These are phyloP conservation scores for Plasmopara viticola DNA, from an alignment of 352 stramenopile species.

Conservation along the genomic window DNA sequence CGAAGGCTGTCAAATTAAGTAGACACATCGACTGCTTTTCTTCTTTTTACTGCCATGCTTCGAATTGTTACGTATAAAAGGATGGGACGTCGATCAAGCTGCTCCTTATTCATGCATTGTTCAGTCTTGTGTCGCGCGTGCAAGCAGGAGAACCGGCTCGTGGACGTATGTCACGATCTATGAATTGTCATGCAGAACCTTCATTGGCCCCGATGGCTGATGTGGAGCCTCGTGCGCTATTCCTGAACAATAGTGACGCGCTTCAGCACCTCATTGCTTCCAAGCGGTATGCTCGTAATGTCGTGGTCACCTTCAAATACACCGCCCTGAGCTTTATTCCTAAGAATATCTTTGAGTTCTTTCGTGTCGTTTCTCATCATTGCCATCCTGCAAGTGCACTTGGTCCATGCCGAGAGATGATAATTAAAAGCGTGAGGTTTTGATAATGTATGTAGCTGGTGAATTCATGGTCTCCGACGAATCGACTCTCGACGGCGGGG, in stretches of 20 bases:
- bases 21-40: no score
- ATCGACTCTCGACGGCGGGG: conserved; percentile 63
- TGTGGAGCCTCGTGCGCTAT: conserved; percentile 36
- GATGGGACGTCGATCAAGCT: no score
- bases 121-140: no score
- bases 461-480: conserved; percentile 61
- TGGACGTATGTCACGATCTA: conserved; percentile 10
- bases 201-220: conserved; percentile 14
- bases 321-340: conserved; percentile 88
- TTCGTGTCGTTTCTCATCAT: conserved; percentile 92
- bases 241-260: conserved; percentile 44
- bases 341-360: conserved; percentile 92
- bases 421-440: not conserved
- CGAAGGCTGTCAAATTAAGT: no score
- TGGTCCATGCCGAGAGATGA: not conserved
- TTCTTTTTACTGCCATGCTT: no score
- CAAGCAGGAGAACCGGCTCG: not conserved
- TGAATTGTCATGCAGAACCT: conserved; percentile 11
- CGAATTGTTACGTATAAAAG: no score
- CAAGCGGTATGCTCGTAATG: conserved; percentile 64
- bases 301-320: conserved; percentile 90
- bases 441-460: conserved; percentile 26
- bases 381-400: conserved; percentile 75
- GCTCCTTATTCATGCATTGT: no score
- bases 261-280: conserved; percentile 47